phyloP scores from a whole-genome alignment of 441 rosid species.

The Gossypium gossypioides region DNA sequence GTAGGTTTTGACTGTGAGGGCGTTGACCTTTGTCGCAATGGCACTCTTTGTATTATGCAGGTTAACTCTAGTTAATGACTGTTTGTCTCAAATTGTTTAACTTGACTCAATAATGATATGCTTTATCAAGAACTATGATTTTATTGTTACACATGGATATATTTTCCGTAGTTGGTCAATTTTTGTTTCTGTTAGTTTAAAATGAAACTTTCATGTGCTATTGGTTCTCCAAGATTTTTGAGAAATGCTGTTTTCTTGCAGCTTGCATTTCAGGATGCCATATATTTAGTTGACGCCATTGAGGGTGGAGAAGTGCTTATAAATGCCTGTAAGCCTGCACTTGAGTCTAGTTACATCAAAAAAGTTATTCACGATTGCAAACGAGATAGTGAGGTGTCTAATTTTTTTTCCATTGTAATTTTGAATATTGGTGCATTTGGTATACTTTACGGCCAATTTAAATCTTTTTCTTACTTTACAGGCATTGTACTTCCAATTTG shows the following conservation, averaged over 20 bases:
- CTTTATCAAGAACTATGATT: not conserved
- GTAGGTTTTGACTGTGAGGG: constrained; percentile 93
- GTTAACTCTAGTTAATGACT: constrained; percentile 22
- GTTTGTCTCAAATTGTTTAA: not conserved
- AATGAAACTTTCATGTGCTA: not conserved
- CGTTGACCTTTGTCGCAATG: constrained; percentile 71
- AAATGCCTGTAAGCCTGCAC: constrained; percentile 90
- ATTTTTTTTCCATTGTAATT: constrained; percentile 16
- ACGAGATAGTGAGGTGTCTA: constrained; percentile 89
- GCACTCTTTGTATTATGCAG: constrained; percentile 89
- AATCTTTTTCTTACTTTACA: constrained; percentile 22
- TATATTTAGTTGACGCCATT: constrained; percentile 74
- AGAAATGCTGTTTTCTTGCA: constrained; percentile 31
- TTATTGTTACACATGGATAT: too few species aligned
- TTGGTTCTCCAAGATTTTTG: not conserved
- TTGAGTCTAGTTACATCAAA: constrained; percentile 74
- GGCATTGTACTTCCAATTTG: constrained; percentile 87
- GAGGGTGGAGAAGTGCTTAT: constrained; percentile 63
- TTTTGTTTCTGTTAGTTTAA: not conserved
- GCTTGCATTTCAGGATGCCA: constrained; percentile 88
- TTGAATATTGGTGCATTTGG: constrained; percentile 12
- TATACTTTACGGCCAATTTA: constrained; percentile 6
- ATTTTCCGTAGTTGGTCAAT: not conserved
- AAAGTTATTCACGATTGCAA: constrained; percentile 98
- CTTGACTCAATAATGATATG: not conserved